Conservation (phyloP, 1,139 yeast species). For the Yamadazyma sp. region DNA sequence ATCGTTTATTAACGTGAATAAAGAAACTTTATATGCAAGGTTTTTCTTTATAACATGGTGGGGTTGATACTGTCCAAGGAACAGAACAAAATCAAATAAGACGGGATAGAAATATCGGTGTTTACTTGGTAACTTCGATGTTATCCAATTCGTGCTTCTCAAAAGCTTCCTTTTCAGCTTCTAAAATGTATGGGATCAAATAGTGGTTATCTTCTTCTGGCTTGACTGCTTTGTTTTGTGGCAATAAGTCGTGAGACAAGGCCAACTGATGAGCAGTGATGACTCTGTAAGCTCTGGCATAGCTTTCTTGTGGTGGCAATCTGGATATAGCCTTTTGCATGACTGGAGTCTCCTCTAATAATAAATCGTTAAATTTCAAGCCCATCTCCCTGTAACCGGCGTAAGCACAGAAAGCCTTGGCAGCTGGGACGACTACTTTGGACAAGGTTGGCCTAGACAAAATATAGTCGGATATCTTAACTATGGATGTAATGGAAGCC, state of each 20-base stretch:
- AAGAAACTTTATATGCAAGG: constrained; percentile 7
- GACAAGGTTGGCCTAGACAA: constrained; percentile 78
- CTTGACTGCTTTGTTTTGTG: constrained; percentile 73
- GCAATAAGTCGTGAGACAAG: constrained; percentile 80
- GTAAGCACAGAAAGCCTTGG: constrained; percentile 67
- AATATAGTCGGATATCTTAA: constrained; percentile 77
- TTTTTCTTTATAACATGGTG: neutral
- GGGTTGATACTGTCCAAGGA: neutral
- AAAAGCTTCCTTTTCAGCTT: constrained; percentile 88
- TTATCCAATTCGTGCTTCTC: constrained; percentile 90
- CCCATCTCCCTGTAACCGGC: constrained; percentile 96
- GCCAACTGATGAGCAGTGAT: constrained; percentile 90
- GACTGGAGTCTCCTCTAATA: constrained; percentile 82
- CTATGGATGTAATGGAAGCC: constrained; percentile 81
- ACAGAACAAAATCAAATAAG: neutral
- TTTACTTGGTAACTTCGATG: constrained; percentile 40
- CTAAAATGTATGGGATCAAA: constrained; percentile 84
- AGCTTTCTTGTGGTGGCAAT: constrained; percentile 78
- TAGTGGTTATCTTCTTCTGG: constrained; percentile 85
- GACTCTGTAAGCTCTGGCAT: constrained; percentile 90
- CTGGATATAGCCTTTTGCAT: constrained; percentile 87
- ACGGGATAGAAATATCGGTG: neutral
- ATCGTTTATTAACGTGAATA: constrained; percentile 2
- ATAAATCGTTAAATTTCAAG: constrained; percentile 80
- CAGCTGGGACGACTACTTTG: constrained; percentile 74